These are phyloP conservation scores for Elymus sibiricus DNA, from an alignment of 176 grass and related monocot species.

Conservation along the genomic window DNA sequence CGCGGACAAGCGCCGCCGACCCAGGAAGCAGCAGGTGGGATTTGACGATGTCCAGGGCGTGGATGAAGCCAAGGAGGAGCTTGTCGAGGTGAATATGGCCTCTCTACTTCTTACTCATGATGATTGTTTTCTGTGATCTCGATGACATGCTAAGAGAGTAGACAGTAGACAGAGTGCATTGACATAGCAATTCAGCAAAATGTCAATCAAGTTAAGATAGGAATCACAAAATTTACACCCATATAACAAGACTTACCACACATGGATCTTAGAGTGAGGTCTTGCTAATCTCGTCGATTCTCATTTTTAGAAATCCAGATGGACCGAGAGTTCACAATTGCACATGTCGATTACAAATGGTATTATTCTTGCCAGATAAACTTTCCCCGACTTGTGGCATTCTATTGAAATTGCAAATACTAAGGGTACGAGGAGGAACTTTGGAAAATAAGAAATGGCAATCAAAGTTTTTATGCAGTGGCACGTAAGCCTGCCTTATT, in stretches of 20 bases:
- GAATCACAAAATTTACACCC: background rate
- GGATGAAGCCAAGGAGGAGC: constrained; percentile 79
- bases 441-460: background rate
- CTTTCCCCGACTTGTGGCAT: background rate
- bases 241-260: background rate
- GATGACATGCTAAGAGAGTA: background rate
- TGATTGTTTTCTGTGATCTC: constrained; percentile 11
- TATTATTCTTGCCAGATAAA: background rate
- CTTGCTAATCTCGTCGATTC: background rate
- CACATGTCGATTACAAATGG: background rate
- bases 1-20: constrained; percentile 38
- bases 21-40: constrained; percentile 50
- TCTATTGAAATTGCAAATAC: background rate
- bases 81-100: constrained; percentile 58
- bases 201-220: background rate
- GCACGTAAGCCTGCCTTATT: background rate
- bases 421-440: background rate
- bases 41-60: constrained; percentile 91
- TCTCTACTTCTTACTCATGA: background rate
- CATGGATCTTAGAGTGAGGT: background rate
- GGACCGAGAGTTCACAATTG: background rate
- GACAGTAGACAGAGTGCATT: background rate
- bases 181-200: background rate
- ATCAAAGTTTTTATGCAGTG: background rate
- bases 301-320: background rate